These are phyloP conservation scores for Xylariales sp. DNA, from an alignment of 2,329 filamentous ascomycete genomes.

Conservation along the genomic window DNA sequence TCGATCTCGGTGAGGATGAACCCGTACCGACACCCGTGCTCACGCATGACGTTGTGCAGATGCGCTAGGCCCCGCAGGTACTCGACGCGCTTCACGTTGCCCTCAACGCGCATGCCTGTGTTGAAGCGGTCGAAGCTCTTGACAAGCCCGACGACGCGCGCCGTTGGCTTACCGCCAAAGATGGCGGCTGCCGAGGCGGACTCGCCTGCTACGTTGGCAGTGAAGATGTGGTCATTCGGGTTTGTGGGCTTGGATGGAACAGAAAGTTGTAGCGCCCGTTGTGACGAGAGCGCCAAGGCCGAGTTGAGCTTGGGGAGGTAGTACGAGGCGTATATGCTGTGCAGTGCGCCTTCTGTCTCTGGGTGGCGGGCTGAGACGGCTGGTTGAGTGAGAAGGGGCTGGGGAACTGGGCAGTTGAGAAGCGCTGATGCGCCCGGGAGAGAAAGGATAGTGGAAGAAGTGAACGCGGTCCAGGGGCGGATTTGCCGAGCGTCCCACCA, in stretches of 20 bases:
- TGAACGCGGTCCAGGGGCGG: slow-evolving; percentile 78
- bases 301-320: slow-evolving; percentile 86
- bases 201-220: slow-evolving; percentile 58
- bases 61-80: slow-evolving; percentile 85
- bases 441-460: slow-evolving; percentile 62
- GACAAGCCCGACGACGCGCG: slow-evolving; percentile 62
- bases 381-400: slow-evolving; percentile 56
- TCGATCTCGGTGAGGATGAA: slow-evolving; percentile 98
- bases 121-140: slow-evolving; percentile 94
- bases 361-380: slow-evolving; percentile 59
- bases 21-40: slow-evolving; percentile 87
- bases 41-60: slow-evolving; percentile 86
- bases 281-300: slow-evolving; percentile 71
- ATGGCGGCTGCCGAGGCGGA: slow-evolving; percentile 49
- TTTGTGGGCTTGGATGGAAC: slow-evolving; percentile 32
- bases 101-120: slow-evolving; percentile 84
- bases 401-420: slow-evolving; percentile 64
- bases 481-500: slow-evolving; percentile 96
- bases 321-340: slow-evolving; percentile 69
- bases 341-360: slow-evolving; percentile 72
- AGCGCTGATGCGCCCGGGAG: slow-evolving; percentile 70
- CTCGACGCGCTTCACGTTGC: slow-evolving; percentile 78
- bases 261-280: slow-evolving; percentile 53
- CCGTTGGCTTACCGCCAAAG: slow-evolving; percentile 41
- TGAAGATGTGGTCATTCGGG: slow-evolving; percentile 54